Evolutionary conservation across 805 yeast species (phyloP).

Genomic region (Myxozyma vanderwaltii): DNA sequence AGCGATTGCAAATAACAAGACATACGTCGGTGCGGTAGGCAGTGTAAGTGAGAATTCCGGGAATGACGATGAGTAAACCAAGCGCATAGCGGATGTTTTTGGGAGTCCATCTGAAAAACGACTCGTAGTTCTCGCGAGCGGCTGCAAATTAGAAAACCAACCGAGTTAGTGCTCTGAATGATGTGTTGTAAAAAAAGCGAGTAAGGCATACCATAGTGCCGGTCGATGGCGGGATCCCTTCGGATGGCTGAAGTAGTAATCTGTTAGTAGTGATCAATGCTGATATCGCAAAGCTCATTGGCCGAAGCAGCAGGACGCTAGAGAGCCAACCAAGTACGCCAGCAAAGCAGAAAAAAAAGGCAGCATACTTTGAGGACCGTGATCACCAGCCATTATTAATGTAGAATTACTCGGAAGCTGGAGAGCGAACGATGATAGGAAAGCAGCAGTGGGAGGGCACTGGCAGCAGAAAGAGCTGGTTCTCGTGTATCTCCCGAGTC

Average conservation of each 20-base stretch:
- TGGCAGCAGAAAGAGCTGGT: no score
- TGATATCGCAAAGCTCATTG: slow-evolving; percentile 5
- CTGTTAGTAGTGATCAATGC: slow-evolving; percentile 7
- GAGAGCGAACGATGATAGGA: background rate
- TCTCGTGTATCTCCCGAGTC: background rate
- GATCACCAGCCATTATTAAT: slow-evolving; percentile 24
- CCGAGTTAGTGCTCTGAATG: no score
- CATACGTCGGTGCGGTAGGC: slow-evolving; percentile 31
- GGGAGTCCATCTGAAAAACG: slow-evolving; percentile 28
- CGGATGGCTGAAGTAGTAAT: slow-evolving; percentile 20
- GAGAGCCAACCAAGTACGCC: background rate
- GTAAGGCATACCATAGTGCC: slow-evolving; percentile 23
- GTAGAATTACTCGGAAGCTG: background rate
- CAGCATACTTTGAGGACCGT: slow-evolving; percentile 25
- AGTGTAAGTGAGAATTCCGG: slow-evolving; percentile 17
- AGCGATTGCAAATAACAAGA: background rate
- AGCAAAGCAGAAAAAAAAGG: background rate
- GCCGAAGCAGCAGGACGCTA: background rate
- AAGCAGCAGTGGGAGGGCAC: background rate
- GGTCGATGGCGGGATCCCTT: slow-evolving; percentile 33
- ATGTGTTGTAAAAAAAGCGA: no score
- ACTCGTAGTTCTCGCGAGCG: slow-evolving; percentile 31
- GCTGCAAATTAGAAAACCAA: slow-evolving; percentile 4
- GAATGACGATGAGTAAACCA: slow-evolving; percentile 21
- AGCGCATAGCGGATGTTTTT: slow-evolving; percentile 23